A percentile compares a stretch with the other conserved stretches of the same genome.
Evolutionary conservation across 176 grass and related monocot genomes (phyloP).

Genomic region (Lolium multiflorum): DNA sequence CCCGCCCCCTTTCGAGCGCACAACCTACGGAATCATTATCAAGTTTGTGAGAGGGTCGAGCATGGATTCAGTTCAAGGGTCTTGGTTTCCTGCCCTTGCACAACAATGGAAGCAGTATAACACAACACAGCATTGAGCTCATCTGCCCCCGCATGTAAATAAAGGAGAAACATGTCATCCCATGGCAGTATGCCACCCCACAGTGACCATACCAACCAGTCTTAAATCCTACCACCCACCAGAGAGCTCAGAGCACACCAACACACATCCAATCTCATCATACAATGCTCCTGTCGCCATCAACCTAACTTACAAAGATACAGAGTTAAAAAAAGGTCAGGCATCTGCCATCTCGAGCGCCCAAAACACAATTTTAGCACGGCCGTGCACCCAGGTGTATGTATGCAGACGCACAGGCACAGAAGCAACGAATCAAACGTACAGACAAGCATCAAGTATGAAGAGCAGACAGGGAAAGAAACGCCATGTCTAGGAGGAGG

Average conservation of each 20-base stretch:
- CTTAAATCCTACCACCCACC: slow-evolving; percentile 47
- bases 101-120: slow-evolving; percentile 21
- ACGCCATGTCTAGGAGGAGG: background rate
- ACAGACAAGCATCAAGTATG: background rate
- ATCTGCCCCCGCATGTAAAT: slow-evolving; percentile 30
- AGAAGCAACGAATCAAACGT: slow-evolving; percentile 1
- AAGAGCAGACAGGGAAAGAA: background rate
- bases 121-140: slow-evolving; percentile 10
- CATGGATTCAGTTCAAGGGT: too few relatives aligned
- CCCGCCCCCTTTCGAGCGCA: too few relatives aligned
- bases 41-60: too few relatives aligned
- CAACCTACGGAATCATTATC: too few relatives aligned
- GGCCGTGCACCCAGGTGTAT: slow-evolving; percentile 1
- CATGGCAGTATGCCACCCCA: slow-evolving; percentile 34
- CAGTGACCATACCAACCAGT: slow-evolving; percentile 43
- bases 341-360: slow-evolving; percentile 28
- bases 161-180: slow-evolving; percentile 32
- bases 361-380: slow-evolving; percentile 5
- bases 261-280: slow-evolving; percentile 43
- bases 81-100: background rate
- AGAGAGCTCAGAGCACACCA: slow-evolving; percentile 48
- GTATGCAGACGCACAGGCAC: slow-evolving; percentile 11
- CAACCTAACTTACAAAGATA: slow-evolving; percentile 3
- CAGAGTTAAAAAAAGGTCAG: background rate
- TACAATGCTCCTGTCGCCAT: slow-evolving; percentile 42